These are phyloP conservation scores for Fusarium abutilonis DNA, from an alignment of 2,329 filamentous ascomycete species.

Conservation along the genomic window DNA sequence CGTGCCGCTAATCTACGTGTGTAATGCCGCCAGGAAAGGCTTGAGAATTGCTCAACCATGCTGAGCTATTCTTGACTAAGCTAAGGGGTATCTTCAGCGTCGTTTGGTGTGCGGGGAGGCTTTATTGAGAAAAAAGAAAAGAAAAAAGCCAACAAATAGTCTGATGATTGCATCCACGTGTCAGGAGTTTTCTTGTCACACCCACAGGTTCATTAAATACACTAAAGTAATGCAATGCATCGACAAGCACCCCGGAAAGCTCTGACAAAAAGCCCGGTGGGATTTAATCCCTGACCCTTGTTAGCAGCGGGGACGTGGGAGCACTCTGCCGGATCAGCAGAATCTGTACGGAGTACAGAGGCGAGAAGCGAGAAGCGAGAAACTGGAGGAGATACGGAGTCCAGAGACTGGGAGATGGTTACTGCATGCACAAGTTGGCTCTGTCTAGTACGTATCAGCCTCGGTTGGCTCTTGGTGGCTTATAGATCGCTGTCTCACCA, in stretches of 20 bases:
- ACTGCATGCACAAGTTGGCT: too few relatives aligned
- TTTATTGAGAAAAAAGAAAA: neutral
- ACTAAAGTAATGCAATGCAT: neutral
- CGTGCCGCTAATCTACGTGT: neutral
- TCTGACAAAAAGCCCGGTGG: neutral
- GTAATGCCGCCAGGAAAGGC: neutral
- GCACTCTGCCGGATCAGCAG: slow-evolving; percentile 25
- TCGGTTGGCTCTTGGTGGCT: slow-evolving; percentile 20
- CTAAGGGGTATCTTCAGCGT: too few relatives aligned
- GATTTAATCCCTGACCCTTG: neutral
- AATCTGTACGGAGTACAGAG: neutral
- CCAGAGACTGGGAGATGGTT: too few relatives aligned
- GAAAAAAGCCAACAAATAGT: neutral
- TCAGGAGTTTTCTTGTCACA: neutral
- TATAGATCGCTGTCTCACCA: slow-evolving; percentile 1
- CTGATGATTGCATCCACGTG: neutral
- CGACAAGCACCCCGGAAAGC: neutral
- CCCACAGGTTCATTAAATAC: neutral
- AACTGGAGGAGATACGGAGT: neutral
- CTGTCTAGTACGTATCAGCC: neutral
- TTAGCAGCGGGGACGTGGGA: slow-evolving; percentile 12
- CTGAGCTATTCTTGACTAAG: too few relatives aligned
- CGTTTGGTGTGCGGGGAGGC: neutral
- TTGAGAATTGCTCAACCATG: too few relatives aligned
- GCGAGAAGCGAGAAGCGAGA: neutral